phyloP scores from a whole-genome alignment of 1,139 yeast genomes.

The Geotrichum cucujoidarum region DNA sequence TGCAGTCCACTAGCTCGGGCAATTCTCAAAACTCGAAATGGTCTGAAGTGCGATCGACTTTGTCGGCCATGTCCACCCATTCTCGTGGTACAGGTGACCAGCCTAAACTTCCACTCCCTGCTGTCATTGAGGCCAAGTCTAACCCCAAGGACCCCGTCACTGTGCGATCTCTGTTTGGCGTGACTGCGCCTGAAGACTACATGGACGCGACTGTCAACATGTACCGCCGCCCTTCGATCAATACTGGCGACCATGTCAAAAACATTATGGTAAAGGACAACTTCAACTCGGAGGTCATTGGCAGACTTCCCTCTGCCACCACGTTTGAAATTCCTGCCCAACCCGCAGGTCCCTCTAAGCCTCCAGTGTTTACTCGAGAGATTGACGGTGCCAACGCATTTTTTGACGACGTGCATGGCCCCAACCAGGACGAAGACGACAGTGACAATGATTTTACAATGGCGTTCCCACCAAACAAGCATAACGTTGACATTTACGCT shows the following conservation, averaged over 20 bases:
- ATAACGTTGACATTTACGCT: not conserved
- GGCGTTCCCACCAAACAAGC: not conserved
- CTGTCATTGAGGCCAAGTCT: slow-evolving; percentile 2
- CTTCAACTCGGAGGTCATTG: slow-evolving; percentile 1
- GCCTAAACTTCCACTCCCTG: not conserved
- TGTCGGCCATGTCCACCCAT: not conserved
- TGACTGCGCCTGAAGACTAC: slow-evolving; percentile 24
- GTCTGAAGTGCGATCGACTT: slow-evolving; percentile 3
- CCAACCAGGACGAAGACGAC: not conserved
- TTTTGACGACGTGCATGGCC: not conserved
- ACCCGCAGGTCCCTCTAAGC: not conserved
- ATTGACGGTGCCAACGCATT: not conserved
- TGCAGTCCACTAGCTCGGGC: not conserved
- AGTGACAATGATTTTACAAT: not conserved
- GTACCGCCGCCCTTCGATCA: slow-evolving; percentile 27
- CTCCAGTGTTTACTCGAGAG: not conserved
- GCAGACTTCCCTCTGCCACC: not conserved
- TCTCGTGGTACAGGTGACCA: not conserved
- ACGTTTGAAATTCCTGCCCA: not conserved
- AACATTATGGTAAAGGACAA: slow-evolving; percentile 21
- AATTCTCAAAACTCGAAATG: not conserved
- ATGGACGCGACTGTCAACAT: slow-evolving; percentile 24
- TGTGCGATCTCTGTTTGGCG: slow-evolving; percentile 7
- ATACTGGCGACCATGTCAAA: slow-evolving; percentile 31
- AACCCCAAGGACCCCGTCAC: slow-evolving; percentile 1